Base-by-base conservation (phyloP, 1,139 yeast species). In the Protomyces inouyei region DNA sequence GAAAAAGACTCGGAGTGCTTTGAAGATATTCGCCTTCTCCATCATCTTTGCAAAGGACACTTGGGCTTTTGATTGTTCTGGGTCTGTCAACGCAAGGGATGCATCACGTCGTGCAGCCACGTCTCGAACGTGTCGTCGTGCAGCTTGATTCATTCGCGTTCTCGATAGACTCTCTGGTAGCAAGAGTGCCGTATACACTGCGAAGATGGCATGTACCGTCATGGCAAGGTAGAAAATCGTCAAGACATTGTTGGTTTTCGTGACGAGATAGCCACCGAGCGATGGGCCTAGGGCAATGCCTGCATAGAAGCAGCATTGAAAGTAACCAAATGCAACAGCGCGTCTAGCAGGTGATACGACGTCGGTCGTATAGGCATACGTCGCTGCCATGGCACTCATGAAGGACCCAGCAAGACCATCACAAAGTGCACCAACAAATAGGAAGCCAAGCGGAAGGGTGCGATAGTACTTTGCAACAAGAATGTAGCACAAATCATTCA, bases 201-300 rank as follows among this genome's bases (percentile, higher is more conserved):
- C 45, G n/a, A 73, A 71, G 8, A 76, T 63, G 69, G 70, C 54
- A 8, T 70, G 66, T 2, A 72, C 56, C 0, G 57, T 36, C 2
- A 72, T 60, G 10, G 76, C 71, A 3, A 70, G 46, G 64, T 68
- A 74, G 66, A 76, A 70, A 6, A 77, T 67, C 1, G 69, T 60
- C 14, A 74, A 40, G n/a, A 73, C 67, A 54, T 75, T 57, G 52
- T 70, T 71, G 65, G 76, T 67, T 67, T 61, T 6, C 25, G 70
- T 66, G 4, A 77, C 65, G 3, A 78, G 48, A 3, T 77, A 65
- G 64, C 85, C 83, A 0, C 88, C 88, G 1, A 80, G 64, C 43
- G 84, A 66, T 0, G 95, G 95, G 0, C 93, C 93, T 16, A 81
- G 35, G 0, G 87, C 85, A 68, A 85, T 72, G 0, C 92, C 92